These are phyloP conservation scores for Polychytrium aggregatum DNA, from an alignment of 192 early-diverging fungal species.

Conservation along the genomic window DNA sequence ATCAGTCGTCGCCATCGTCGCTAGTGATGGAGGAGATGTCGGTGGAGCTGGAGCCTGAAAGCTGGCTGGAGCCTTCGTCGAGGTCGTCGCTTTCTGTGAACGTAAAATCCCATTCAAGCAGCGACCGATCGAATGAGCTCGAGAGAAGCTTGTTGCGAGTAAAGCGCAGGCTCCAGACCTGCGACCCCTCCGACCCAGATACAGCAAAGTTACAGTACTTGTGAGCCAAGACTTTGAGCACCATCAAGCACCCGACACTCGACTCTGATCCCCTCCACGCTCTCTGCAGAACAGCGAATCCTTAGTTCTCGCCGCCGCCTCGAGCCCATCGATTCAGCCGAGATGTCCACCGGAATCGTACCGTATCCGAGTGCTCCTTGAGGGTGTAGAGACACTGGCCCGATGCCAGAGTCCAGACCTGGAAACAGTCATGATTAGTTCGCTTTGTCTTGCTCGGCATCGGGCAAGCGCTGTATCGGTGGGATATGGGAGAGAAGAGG, in stretches of 20 bases:
- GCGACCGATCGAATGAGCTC: constrained; percentile 32
- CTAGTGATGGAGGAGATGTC: too few species aligned
- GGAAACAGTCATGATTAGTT: not conserved
- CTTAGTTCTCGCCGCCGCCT: too few species aligned
- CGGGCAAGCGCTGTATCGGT: not conserved
- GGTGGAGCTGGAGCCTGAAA: too few species aligned
- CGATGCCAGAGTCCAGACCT: constrained; percentile 28
- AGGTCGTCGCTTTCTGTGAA: constrained; percentile 2
- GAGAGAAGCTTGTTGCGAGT: constrained; percentile 26
- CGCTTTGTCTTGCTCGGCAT: too few species aligned
- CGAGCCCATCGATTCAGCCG: too few species aligned
- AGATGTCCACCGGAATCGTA: too few species aligned
- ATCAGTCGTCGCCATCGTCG: too few species aligned
- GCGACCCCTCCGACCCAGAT: not conserved
- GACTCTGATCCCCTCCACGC: not conserved
- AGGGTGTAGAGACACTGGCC: constrained; percentile 36
- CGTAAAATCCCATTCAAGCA: constrained; percentile 37
- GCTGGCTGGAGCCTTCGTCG: too few species aligned
- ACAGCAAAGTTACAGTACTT: not conserved
- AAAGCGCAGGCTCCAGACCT: constrained; percentile 33
- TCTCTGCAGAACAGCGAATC: not conserved
- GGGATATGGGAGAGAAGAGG: not conserved
- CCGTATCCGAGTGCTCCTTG: constrained; percentile 25
- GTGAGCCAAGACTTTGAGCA: not conserved
- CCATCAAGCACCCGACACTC: not conserved